A percentile compares a stretch with the other conserved stretches of the same genome.
These are phyloP conservation scores for Tuber brumale DNA, from an alignment of 495 filamentous ascomycete genomes.

Conservation along the genomic window DNA sequence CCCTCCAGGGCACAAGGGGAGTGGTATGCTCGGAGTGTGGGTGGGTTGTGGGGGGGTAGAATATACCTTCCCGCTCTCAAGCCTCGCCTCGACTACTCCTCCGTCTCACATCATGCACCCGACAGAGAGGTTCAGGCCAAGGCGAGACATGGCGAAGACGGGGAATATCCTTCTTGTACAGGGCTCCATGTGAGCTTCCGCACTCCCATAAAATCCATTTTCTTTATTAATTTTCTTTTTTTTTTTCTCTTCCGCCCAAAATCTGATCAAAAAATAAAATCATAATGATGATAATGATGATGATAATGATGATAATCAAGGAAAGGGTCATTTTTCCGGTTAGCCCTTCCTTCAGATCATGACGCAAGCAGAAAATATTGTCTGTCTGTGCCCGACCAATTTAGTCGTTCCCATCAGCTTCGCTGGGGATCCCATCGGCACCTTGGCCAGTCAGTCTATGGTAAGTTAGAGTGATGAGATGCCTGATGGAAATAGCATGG, in stretches of 20 bases:
- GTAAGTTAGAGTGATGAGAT: slow-evolving; percentile 1
- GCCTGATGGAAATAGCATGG: not conserved
- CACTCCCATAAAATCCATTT: slow-evolving; percentile 10
- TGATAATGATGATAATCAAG: slow-evolving; percentile 8
- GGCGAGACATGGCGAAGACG: slow-evolving; percentile 32
- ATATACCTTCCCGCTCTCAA: slow-evolving; percentile 22
- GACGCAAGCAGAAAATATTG: slow-evolving; percentile 32
- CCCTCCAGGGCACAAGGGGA: not conserved
- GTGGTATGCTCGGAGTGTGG: slow-evolving; percentile 11
- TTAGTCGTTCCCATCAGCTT: not conserved
- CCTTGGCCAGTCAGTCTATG: not conserved
- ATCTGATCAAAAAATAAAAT: slow-evolving; percentile 10
- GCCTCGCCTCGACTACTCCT: slow-evolving; percentile 24
- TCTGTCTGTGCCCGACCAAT: slow-evolving; percentile 19
- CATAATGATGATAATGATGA: no score
- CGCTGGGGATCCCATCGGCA: not conserved
- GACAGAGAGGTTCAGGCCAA: slow-evolving; percentile 34
- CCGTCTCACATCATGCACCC: slow-evolving; percentile 37
- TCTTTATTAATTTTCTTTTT: slow-evolving; percentile 9
- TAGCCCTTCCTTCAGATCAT: slow-evolving; percentile 21
- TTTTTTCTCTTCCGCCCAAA: slow-evolving; percentile 18
- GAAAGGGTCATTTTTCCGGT: slow-evolving; percentile 21
- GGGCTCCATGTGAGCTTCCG: slow-evolving; percentile 25
- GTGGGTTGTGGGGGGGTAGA: slow-evolving; percentile 17
- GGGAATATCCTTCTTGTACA: slow-evolving; percentile 3